These are phyloP conservation scores for Aspergillus indologenus DNA, from an alignment of 495 filamentous ascomycete genomes.

Conservation along the genomic window DNA sequence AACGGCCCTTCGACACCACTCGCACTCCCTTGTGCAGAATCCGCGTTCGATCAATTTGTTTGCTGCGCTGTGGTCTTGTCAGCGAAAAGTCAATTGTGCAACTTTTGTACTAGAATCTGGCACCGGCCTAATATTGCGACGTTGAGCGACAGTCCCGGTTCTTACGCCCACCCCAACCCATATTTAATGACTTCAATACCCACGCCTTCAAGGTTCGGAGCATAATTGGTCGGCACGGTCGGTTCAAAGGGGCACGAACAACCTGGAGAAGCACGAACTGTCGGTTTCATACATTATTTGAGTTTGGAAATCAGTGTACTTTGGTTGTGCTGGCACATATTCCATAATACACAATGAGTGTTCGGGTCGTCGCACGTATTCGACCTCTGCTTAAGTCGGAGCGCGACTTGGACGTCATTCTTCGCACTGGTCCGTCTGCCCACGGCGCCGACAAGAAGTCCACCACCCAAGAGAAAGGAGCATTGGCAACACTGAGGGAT, in stretches of 20 bases:
- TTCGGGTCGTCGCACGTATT: conserved; percentile 85
- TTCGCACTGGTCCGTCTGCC: conserved; percentile 51
- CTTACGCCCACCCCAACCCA: not conserved
- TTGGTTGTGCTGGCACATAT: not conserved
- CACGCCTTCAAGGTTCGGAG: not conserved
- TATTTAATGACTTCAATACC: not conserved
- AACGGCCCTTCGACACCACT: not conserved
- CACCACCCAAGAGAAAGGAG: conserved; percentile 36
- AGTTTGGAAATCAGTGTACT: not conserved
- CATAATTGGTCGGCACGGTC: conserved; percentile 1
- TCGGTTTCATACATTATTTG: not conserved
- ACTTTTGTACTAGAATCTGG: not conserved
- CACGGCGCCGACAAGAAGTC: conserved; percentile 24
- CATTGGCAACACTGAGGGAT: conserved; percentile 46
- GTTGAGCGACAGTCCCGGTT: not conserved
- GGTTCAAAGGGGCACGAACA: not conserved
- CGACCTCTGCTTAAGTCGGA: conserved; percentile 83
- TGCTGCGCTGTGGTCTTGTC: too few species aligned
- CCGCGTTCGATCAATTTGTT: not conserved
- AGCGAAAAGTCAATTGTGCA: not conserved
- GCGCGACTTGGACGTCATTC: conserved; percentile 77
- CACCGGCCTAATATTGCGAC: not conserved
- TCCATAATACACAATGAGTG: conserved; percentile 42
- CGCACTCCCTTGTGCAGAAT: not conserved
- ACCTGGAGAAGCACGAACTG: not conserved